Base-by-base conservation (phyloP, 2,329 filamentous ascomycete genomes). In the Phialophora expanda region DNA sequence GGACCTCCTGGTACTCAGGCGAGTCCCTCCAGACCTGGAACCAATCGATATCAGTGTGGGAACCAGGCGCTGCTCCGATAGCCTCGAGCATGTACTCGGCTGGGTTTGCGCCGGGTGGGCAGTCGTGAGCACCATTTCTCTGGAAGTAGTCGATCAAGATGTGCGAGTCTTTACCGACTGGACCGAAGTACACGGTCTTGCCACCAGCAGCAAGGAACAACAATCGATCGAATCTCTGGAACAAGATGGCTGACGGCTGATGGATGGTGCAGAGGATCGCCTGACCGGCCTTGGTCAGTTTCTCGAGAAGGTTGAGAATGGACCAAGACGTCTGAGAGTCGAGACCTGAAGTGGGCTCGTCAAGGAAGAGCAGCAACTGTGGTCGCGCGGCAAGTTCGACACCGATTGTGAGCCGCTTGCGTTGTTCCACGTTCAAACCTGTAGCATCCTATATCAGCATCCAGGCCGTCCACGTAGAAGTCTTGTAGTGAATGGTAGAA, bases 321-420 rank as follows among this genome's bases (percentile, higher is more conserved):
- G 87, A 84, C 83, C 86, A 90, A 0, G 87, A 84, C 54, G 82
- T 85, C 75, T 89, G 85, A 0, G 82, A 84, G 73, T 90, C 88
- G 3, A 90, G 83, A 56, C 88, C 88, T 28, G 82, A 78, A 75
- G 81, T 83, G 4, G 86, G 86, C 76, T 97, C 93, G 71, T 91
- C 89, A 12, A 91, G 76, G 79, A 91, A 91, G 41, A 91, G 82
- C 0, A 90, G 78, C 0, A 90, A 81, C 26, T 83, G 85, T 0
- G 89, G 89, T 72, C 89, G 86, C 0, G 89, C 88, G 5, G 88
- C 88, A 1, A 91, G 85, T 76, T 98, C 94, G 17, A 98, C 93
- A 78, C 92, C 94, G 69, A 97, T 97, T 0, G 93, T 97, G 8
- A 97, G 84, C 73, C 92, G 90, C 75, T 89, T 89, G 26, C 87